These are phyloP conservation scores for Irpex sp. DNA, from an alignment of 1,284 basidiomycete species.

Conservation along the genomic window DNA sequence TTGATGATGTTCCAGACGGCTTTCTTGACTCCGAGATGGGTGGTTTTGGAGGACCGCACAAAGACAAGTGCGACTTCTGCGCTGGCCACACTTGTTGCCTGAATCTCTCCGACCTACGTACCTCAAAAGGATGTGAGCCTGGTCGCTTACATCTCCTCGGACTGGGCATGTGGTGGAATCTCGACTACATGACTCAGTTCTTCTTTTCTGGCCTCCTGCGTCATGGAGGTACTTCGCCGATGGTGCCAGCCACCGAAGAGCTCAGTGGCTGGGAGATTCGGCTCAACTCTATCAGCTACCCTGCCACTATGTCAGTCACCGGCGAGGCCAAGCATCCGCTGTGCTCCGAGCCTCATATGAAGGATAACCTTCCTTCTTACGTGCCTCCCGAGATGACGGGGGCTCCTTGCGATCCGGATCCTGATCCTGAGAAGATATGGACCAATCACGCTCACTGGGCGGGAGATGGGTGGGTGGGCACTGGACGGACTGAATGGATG, in stretches of 20 bases:
- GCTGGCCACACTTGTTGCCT: neutral
- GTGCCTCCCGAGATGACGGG: neutral
- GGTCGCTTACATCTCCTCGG: neutral
- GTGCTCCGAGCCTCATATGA: neutral
- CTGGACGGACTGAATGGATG: neutral
- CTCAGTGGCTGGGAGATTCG: neutral
- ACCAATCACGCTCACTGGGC: neutral
- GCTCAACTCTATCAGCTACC: neutral
- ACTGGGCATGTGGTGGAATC: neutral
- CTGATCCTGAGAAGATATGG: neutral
- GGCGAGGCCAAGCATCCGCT: neutral
- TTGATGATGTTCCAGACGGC: neutral
- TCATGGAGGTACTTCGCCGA: neutral
- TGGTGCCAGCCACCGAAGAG: neutral
- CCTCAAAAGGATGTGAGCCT: neutral
- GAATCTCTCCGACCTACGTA: neutral
- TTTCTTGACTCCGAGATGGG: neutral
- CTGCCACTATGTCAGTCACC: neutral
- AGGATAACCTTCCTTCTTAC: neutral
- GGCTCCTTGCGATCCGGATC: neutral
- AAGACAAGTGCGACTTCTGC: neutral
- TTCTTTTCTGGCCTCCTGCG: neutral
- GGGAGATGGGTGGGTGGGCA: neutral
- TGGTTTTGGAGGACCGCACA: neutral
- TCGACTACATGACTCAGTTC: neutral